Evolutionary conservation across 164 flowering plant species (phyloP).

Genomic region (Kingdonia uniflora): DNA sequence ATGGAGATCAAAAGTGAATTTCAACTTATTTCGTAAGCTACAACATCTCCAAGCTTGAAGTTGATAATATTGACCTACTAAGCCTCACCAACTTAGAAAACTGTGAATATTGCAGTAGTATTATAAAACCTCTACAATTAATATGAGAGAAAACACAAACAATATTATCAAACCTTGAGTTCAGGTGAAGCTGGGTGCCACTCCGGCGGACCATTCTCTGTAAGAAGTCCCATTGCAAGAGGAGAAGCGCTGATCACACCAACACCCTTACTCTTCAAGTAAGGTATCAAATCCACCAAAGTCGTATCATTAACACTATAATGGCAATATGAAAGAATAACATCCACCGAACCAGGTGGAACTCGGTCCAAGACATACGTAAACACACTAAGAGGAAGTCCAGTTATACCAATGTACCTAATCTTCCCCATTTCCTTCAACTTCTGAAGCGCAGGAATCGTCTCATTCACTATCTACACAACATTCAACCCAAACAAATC

Average conservation of each 20-base stretch:
- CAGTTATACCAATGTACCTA: conserved; percentile 83
- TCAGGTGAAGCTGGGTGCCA: conserved; percentile 97
- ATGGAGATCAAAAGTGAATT: too few relatives aligned
- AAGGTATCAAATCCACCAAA: conserved; percentile 73
- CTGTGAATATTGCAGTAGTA: too few relatives aligned
- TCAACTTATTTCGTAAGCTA: too few relatives aligned
- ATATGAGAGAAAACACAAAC: too few relatives aligned
- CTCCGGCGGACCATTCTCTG: conserved; percentile 86
- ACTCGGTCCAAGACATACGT: conserved; percentile 84
- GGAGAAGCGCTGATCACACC: conserved; percentile 93
- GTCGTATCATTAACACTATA: conserved; percentile 74
- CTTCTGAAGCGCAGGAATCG: conserved; percentile 82
- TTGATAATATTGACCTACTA: too few relatives aligned
- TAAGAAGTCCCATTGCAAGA: conserved; percentile 91
- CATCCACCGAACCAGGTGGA: conserved; percentile 85
- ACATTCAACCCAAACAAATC: conserved; percentile 9
- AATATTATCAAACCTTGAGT: conserved; percentile 45
- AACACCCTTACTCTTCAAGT: conserved; percentile 85
- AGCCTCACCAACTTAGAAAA: too few relatives aligned
- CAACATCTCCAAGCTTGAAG: too few relatives aligned
- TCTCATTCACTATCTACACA: conserved; percentile 81
- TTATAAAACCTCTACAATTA: too few relatives aligned
- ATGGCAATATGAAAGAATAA: conserved; percentile 85
- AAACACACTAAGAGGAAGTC: conserved; percentile 72
- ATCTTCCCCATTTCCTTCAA: conserved; percentile 77